Evolutionary conservation across 306 rosid genomes (phyloP).

Genomic region (Cucurbita ficifolia): DNA sequence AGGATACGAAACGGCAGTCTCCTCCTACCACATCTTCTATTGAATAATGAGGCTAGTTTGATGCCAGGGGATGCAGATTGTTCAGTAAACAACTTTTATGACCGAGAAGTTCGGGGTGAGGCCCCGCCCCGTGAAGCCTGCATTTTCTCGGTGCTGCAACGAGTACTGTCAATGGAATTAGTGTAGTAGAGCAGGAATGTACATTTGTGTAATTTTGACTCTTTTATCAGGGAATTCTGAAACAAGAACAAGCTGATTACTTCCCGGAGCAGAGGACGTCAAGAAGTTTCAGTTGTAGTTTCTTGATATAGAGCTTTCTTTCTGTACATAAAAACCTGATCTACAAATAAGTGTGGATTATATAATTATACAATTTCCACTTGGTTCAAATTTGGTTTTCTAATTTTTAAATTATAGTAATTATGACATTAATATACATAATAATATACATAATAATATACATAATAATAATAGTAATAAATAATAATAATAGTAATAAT

Average conservation of each 20-base stretch:
- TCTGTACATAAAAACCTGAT: neutral
- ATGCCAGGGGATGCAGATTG: neutral
- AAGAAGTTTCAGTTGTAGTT: too few relatives aligned
- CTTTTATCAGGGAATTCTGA: neutral
- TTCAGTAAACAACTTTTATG: neutral
- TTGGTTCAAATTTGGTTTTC: too few relatives aligned
- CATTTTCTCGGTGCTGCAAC: neutral
- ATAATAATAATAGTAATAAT: too few relatives aligned
- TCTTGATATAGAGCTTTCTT: neutral
- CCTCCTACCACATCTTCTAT: conserved; percentile 12
- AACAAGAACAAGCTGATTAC: neutral
- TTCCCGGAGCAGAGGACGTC: neutral
- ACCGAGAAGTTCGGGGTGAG: neutral
- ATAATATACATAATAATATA: too few relatives aligned
- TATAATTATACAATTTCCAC: too few relatives aligned
- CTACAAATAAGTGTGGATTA: too few relatives aligned
- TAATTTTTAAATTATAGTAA: too few relatives aligned
- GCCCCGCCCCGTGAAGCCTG: neutral
- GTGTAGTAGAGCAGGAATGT: neutral
- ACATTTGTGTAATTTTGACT: neutral
- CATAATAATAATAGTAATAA: too few relatives aligned
- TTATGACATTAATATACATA: too few relatives aligned
- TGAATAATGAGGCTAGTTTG: conserved; percentile 10
- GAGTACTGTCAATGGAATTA: neutral
- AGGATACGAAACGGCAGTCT: conserved; percentile 36